Percentiles rank a stretch among this genome's conserved stretches.
phyloP scores from a whole-genome alignment of 139 green algal genomes.

The Tetratostichococcus sp. region DNA sequence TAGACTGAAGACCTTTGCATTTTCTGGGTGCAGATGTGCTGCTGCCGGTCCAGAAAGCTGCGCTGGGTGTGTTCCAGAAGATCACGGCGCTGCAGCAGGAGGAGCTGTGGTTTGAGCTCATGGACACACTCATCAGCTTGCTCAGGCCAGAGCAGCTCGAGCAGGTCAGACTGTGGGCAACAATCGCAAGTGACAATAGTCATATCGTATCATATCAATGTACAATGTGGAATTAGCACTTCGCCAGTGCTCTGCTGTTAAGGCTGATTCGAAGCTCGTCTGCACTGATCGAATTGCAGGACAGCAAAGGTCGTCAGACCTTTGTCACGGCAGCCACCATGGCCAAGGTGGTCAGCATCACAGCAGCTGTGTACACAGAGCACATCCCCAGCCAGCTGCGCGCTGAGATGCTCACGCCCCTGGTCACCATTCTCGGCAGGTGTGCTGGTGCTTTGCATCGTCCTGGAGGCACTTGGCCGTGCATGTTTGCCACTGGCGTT shows the following conservation, averaged over 20 bases:
- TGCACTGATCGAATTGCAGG: too few species aligned
- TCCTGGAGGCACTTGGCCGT: too few species aligned
- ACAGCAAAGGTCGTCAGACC: conserved; percentile 10
- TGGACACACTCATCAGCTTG: conserved; percentile 32
- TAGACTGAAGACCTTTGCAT: too few species aligned
- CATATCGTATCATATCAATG: too few species aligned
- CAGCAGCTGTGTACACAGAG: conserved; percentile 27
- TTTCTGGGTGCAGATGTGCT: conserved; percentile 39
- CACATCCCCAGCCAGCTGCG: conserved; percentile 54
- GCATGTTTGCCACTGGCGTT: too few species aligned
- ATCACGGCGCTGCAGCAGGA: conserved; percentile 52
- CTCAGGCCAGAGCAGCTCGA: conserved; percentile 35
- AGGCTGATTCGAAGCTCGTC: too few species aligned
- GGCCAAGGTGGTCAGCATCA: conserved; percentile 13
- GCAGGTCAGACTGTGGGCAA: too few species aligned
- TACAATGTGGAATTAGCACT: too few species aligned
- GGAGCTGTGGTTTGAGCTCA: conserved; percentile 46
- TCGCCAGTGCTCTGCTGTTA: too few species aligned
- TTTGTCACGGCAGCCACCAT: conserved; percentile 11
- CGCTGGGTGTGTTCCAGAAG: conserved; percentile 51
- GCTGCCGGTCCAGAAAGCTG: conserved; percentile 68
- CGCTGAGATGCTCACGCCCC: conserved; percentile 46
- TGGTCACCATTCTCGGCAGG: conserved; percentile 50
- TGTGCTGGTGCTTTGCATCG: neutral
- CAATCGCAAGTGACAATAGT: too few species aligned